Conservation (phyloP, 164 flowering plant genomes). For the Liriodendron chinense region DNA sequence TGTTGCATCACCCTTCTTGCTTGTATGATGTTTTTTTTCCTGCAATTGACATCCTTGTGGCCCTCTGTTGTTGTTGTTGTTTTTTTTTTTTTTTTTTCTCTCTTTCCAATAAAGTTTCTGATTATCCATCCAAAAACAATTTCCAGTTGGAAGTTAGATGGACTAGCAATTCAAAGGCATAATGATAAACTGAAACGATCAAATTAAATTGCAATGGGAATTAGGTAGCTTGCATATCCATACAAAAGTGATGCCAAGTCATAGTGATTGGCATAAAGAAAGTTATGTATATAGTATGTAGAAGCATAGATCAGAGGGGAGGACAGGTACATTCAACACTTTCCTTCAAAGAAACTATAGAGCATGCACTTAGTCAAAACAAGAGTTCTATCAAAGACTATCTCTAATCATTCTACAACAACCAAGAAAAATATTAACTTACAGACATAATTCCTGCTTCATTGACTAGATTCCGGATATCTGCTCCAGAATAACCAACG, state of each 20-base stretch:
- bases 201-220: too few species aligned
- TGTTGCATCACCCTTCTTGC: too few species aligned
- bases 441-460: conserved; percentile 98
- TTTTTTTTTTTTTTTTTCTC: too few species aligned
- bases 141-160: background rate
- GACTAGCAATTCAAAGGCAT: background rate
- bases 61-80: too few species aligned
- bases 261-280: background rate
- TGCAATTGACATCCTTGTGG: too few species aligned
- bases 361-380: background rate
- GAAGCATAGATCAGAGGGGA: background rate
- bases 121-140: background rate
- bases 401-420: conserved; percentile 1
- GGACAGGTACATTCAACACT: background rate
- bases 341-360: background rate
- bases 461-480: conserved; percentile 90
- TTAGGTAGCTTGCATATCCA: too few species aligned
- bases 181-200: background rate
- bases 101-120: too few species aligned
- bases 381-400: background rate
- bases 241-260: background rate
- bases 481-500: conserved; percentile 98
- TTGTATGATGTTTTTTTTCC: too few species aligned
- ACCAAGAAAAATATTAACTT: conserved; percentile 38
- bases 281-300: background rate